Base-by-base conservation (phyloP, 495 filamentous ascomycete species). In the Xylaria curta region DNA sequence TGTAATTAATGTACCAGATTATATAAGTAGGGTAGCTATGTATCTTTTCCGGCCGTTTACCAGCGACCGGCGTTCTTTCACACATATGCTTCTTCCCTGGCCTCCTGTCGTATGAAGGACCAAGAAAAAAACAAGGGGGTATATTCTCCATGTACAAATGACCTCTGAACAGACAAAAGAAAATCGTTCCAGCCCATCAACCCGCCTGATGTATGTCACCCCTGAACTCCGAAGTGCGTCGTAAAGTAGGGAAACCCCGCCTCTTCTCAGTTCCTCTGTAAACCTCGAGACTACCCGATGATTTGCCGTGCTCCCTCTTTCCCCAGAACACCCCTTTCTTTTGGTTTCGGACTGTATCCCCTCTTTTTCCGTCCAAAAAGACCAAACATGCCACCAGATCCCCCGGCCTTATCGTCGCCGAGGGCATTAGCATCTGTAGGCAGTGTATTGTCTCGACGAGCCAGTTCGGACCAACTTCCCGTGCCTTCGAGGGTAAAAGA, bases 221-320 rank as follows among this genome's bases (percentile, higher is more conserved):
- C 62, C 60, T 71, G 24, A 71, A 71, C 69, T 71, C 69, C 61
- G 51, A 66, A 71, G 62, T 66, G 69, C 62, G 44, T 60, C 51
- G 26, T 56, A 60, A 66, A 47, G 69, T 60, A 71, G 69, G 60
- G 36, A 66, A 71, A 15, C 17, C 21, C 19, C 31, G 24, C 51
- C 49, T 38, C 33, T 66, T 66, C 17, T 49, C 24, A 33, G 68
- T 26, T 26, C 69, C 19, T 60, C 47, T 36, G 46, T 7, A 36
- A 40, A 28, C 49, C 40, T 40, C 38, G 42, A 46, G 19, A 49
- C 75, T 65, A 85, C 75, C 86, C 84, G 61, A 93, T 87, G 47
- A 94, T 85, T 38, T 94, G 90, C 76, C 96, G 87, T 24, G 96
- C 94, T 8, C 96, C 96, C 78, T 99, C 96, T 77, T 97, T 97